These are phyloP conservation scores for Madurella fahalii DNA, from an alignment of 2,329 filamentous ascomycete species.

Conservation along the genomic window DNA sequence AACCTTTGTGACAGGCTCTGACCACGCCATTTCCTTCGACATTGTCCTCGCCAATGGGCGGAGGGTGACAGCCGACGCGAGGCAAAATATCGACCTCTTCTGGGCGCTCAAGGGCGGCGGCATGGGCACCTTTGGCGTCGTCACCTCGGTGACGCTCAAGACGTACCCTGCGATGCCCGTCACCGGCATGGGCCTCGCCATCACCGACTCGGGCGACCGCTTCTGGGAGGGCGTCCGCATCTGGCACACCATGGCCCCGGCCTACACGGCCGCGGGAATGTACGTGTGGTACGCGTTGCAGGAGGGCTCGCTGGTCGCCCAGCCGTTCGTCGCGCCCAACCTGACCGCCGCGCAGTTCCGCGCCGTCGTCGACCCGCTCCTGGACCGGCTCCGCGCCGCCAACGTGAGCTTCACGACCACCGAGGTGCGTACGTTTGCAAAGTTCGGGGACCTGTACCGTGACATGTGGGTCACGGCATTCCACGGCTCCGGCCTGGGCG, in stretches of 20 bases:
- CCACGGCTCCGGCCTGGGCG: conserved; percentile 7
- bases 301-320: no score
- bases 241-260: conserved; percentile 11
- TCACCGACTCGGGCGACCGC: conserved; percentile 10
- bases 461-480: conserved; percentile 10
- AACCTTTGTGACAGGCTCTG: no score
- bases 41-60: no score
- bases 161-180: conserved; percentile 11
- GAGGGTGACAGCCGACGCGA: no score
- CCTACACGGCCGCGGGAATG: neutral
- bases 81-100: neutral
- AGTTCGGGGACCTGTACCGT: conserved; percentile 1
- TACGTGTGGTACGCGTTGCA: no score
- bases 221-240: conserved; percentile 15
- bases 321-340: no score
- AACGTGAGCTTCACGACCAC: no score
- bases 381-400: no score
- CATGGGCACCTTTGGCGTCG: conserved; percentile 5
- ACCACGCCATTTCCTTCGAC: no score
- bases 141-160: conserved; percentile 14
- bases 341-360: no score
- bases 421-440: conserved; percentile 2
- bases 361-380: no score
- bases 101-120: no score
- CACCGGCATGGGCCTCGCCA: conserved; percentile 18